A percentile compares a stretch with the other conserved stretches of the same genome.
Evolutionary conservation across 1,139 yeast species (phyloP).

Genomic region (Debaryomyces sp.): DNA sequence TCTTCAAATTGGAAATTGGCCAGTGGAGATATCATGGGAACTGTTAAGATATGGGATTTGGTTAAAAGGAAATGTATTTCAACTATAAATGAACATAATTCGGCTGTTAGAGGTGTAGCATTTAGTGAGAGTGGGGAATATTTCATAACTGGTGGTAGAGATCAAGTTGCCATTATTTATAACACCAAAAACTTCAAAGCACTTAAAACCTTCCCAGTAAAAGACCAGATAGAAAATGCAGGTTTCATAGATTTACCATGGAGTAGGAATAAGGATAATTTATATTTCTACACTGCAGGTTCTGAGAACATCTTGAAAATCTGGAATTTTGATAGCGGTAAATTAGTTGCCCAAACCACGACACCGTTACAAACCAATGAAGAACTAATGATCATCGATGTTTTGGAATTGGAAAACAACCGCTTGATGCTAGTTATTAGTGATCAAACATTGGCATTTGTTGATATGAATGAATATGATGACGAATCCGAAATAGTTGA

Average conservation of each 20-base stretch:
- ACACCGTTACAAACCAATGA: conserved; percentile 61
- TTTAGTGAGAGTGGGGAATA: conserved; percentile 56
- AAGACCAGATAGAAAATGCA: conserved; percentile 79
- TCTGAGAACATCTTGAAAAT: conserved; percentile 66
- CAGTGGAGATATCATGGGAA: conserved; percentile 88
- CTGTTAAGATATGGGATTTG: conserved; percentile 87
- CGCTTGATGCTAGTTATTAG: conserved; percentile 56
- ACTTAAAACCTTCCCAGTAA: conserved; percentile 67
- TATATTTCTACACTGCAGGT: conserved; percentile 76
- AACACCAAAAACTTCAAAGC: conserved; percentile 57
- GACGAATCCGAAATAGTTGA: conserved; percentile 25
- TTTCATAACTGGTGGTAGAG: conserved; percentile 87
- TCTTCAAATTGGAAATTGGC: conserved; percentile 77
- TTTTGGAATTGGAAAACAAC: conserved; percentile 34
- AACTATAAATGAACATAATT: conserved; percentile 71
- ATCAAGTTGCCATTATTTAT: conserved; percentile 72
- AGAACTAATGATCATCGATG: conserved; percentile 69
- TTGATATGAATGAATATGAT: conserved; percentile 37
- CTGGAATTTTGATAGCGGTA: conserved; percentile 52
- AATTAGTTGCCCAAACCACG: conserved; percentile 47
- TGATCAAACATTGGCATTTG: conserved; percentile 77
- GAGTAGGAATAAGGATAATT: conserved; percentile 27
- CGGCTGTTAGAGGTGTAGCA: conserved; percentile 86
- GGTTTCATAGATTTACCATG: conserved; percentile 52
- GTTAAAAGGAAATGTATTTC: conserved; percentile 71